Conservation (phyloP, 208 protist genomes). For the Trypanosomatidae sp. region DNA sequence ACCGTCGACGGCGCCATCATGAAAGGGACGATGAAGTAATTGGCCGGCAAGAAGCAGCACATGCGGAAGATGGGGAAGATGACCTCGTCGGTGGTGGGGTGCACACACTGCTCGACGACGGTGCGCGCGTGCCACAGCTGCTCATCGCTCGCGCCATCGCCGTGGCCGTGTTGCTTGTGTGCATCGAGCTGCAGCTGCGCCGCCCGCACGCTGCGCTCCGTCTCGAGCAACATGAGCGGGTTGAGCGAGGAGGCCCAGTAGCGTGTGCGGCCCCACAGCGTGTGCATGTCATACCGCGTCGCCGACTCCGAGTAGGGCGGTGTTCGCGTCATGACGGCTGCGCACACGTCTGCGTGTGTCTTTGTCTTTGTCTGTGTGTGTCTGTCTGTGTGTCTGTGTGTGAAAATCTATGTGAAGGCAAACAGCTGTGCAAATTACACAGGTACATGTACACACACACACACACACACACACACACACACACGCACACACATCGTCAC, state of each 20-base stretch:
- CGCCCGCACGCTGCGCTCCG: conserved; percentile 22
- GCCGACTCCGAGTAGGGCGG: conserved; percentile 39
- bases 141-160: conserved; percentile 14
- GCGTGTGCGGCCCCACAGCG: conserved; percentile 56
- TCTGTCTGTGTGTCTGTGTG: conserved; percentile 5
- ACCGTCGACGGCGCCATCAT: conserved; percentile 82
- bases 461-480: no score
- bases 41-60: conserved; percentile 87
- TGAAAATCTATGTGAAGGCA: neutral
- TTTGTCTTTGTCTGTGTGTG: neutral
- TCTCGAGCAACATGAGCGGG: conserved; percentile 48
- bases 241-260: conserved; percentile 85
- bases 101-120: conserved; percentile 75
- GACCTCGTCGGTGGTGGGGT: conserved; percentile 84
- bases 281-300: conserved; percentile 72
- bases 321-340: conserved; percentile 3
- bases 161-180: conserved; percentile 21
- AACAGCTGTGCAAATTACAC: neutral
- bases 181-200: conserved; percentile 30
- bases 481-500: no score
- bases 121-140: conserved; percentile 82
- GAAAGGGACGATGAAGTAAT: conserved; percentile 80
- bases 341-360: neutral
- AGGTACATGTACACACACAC: no score
- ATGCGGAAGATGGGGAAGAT: conserved; percentile 86